A percentile compares a stretch with the other conserved stretches of the same genome.
Evolutionary conservation across 768 basidiomycete genomes (phyloP).

Genomic region (Phaffia tasmanica): DNA sequence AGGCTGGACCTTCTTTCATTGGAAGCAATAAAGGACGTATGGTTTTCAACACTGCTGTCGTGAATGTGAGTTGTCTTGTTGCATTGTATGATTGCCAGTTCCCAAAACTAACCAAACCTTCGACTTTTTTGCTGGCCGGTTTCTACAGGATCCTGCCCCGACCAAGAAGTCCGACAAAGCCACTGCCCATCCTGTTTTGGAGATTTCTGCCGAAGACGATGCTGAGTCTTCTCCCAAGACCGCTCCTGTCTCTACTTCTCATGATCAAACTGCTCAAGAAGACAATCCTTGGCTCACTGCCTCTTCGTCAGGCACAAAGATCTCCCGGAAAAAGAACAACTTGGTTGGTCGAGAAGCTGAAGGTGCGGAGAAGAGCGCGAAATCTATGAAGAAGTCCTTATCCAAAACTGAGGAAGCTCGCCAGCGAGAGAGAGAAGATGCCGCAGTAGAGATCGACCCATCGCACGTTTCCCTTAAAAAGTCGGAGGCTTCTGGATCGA

Average conservation of each 20-base stretch:
- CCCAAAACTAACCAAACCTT: slow-evolving; percentile 1
- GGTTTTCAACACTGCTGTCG: slow-evolving; percentile 32
- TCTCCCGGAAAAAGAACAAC: slow-evolving; percentile 61
- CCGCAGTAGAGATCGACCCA: slow-evolving; percentile 62
- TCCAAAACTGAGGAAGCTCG: slow-evolving; percentile 51
- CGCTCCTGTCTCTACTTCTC: slow-evolving; percentile 30
- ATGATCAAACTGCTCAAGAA: slow-evolving; percentile 23
- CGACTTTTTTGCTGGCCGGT: background rate
- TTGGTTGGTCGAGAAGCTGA: slow-evolving; percentile 43
- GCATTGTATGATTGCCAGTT: background rate
- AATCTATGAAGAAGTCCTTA: slow-evolving; percentile 20
- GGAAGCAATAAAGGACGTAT: slow-evolving; percentile 39
- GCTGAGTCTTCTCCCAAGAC: slow-evolving; percentile 31
- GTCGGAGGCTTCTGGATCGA: too few relatives aligned
- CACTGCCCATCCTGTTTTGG: slow-evolving; percentile 10
- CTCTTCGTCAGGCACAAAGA: slow-evolving; percentile 37
- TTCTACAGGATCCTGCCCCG: background rate
- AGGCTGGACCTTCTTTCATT: slow-evolving; percentile 29
- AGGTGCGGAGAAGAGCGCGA: slow-evolving; percentile 26
- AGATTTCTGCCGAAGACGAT: slow-evolving; percentile 44
- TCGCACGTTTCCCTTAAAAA: too few relatives aligned
- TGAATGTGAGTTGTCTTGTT: slow-evolving; percentile 9
- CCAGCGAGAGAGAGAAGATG: slow-evolving; percentile 59
- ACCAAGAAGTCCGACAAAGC: slow-evolving; percentile 5
- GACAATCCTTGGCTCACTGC: slow-evolving; percentile 72